Evolutionary conservation across 192 early-diverging fungal species (phyloP), one percentile per base, ranked within the genome.

Genomic region (Coemansia sp.): DNA sequence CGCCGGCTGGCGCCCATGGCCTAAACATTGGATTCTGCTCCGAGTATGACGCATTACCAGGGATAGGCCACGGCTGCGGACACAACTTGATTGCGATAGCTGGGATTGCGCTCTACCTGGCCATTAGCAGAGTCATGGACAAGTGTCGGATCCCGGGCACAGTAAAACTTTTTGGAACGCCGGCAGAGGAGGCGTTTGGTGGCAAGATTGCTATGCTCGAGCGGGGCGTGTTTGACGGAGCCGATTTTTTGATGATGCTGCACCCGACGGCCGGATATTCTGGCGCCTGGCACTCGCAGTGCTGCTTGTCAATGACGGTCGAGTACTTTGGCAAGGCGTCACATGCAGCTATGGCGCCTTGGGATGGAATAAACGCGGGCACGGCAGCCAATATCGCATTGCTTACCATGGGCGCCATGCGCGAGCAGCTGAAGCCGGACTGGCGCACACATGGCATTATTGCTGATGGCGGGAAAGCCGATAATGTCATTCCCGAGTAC

Each of bases 211-310:
- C 71, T 2, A 76, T 96, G 65, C 81, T 90, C 27, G 62, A 92
- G 32, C 69, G 77, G 8, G 89, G 90, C 2, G 89, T 88, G 5
- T 94, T 94, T 77, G 81, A 91, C 29, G 84, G 85, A 65, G 68
- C 87, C 31, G 91, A 92, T 62, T 71, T 89, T 6, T 87, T 90
- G 62, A 69, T 96, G 79, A 96, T 96, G 92, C 69, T 89, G 38
- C 94, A 96, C 76, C 93, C 94, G 20, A 68, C 86, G n/a, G 35
- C 72, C 74, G 85, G 79, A 42, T 67, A 83, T 59, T 42, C 63
- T 20, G 84, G 88, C 63, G 39, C 77, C 46, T 75, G 86, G 54
- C 87, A 65, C 29, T 86, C 73, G 56, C 59, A 35, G 69, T 84
- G 61, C 59, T 86, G 41, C 73, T 77, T 25, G 57, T 83, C 49